Conservation (phyloP, 805 yeast species). For the Starmerella sp. region DNA sequence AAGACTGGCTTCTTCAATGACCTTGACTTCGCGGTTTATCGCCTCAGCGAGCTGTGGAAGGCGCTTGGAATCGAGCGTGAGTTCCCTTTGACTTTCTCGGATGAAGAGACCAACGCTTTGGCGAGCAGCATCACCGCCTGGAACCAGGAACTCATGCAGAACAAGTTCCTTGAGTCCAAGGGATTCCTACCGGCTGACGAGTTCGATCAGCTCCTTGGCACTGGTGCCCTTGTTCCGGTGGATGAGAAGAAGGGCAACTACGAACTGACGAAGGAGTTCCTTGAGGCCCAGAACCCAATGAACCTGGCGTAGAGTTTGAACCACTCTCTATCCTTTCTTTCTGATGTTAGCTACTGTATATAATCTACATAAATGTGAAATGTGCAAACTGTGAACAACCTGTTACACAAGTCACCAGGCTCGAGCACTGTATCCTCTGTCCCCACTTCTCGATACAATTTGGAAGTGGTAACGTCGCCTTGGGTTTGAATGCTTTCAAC, state of each 20-base stretch:
- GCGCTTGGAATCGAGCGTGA: slow-evolving; percentile 18
- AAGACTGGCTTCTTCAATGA: slow-evolving; percentile 22
- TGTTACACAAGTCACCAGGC: too few relatives aligned
- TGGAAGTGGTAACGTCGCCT: too few relatives aligned
- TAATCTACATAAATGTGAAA: too few relatives aligned
- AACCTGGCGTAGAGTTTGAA: background rate
- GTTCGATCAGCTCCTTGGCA: slow-evolving; percentile 58
- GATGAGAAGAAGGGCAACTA: slow-evolving; percentile 43
- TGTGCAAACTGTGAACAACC: too few relatives aligned
- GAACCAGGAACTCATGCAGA: slow-evolving; percentile 53
- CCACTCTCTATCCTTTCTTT: background rate
- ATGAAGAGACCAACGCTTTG: slow-evolving; percentile 48
- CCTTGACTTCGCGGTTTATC: slow-evolving; percentile 20
- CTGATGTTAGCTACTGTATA: background rate
- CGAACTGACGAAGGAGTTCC: slow-evolving; percentile 23
- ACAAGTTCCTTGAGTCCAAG: slow-evolving; percentile 80
- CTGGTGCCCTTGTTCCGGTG: slow-evolving; percentile 54
- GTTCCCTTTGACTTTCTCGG: slow-evolving; percentile 53
- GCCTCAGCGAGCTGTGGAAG: slow-evolving; percentile 19
- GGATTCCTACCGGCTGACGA: slow-evolving; percentile 96
- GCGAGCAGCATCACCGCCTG: slow-evolving; percentile 49
- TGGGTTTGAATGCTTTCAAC: too few relatives aligned
- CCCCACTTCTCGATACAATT: too few relatives aligned
- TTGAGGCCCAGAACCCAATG: slow-evolving; percentile 17
- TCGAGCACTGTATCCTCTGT: too few relatives aligned